phyloP scores from a whole-genome alignment of 1,284 basidiomycete genomes.

The Garcileccinum viscosum region DNA sequence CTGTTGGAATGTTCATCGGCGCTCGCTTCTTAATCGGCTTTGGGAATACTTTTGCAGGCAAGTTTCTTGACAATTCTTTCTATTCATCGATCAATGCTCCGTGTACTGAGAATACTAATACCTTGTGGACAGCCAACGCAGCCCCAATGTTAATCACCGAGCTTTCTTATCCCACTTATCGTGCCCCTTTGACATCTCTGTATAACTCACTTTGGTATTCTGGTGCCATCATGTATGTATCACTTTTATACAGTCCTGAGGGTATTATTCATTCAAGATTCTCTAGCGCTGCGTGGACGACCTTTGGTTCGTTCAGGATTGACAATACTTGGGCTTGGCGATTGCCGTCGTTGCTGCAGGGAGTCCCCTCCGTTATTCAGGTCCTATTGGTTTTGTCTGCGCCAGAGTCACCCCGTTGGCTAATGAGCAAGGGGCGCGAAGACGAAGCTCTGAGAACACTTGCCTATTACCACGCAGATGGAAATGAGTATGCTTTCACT shows the following conservation, averaged over 20 bases:
- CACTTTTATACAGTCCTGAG: not conserved
- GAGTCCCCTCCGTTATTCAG: conserved; percentile 68
- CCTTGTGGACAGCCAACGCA: conserved; percentile 53
- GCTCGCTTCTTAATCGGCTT: conserved; percentile 83
- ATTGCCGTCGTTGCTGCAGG: conserved; percentile 73
- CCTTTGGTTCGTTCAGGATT: conserved; percentile 77
- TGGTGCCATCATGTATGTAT: conserved; percentile 69
- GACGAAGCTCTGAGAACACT: conserved; percentile 66
- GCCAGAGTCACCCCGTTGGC: conserved; percentile 77
- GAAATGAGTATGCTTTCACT: conserved; percentile 57
- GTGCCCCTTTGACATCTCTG: conserved; percentile 71
- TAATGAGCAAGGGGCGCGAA: conserved; percentile 70
- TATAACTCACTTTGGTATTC: conserved; percentile 85
- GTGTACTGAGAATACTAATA: not conserved
- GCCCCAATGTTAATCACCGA: conserved; percentile 81
- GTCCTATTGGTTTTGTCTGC: conserved; percentile 63
- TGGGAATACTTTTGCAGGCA: conserved; percentile 75
- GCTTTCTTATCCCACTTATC: conserved; percentile 77
- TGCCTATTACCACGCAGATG: conserved; percentile 79
- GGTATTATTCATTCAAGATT: not conserved
- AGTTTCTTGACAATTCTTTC: conserved; percentile 22
- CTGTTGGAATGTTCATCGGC: conserved; percentile 82
- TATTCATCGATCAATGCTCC: not conserved
- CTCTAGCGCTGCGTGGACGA: conserved; percentile 73
- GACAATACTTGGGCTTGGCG: conserved; percentile 76